phyloP scores from a whole-genome alignment of 176 grass and related monocot species.

The Lolium perenne region DNA sequence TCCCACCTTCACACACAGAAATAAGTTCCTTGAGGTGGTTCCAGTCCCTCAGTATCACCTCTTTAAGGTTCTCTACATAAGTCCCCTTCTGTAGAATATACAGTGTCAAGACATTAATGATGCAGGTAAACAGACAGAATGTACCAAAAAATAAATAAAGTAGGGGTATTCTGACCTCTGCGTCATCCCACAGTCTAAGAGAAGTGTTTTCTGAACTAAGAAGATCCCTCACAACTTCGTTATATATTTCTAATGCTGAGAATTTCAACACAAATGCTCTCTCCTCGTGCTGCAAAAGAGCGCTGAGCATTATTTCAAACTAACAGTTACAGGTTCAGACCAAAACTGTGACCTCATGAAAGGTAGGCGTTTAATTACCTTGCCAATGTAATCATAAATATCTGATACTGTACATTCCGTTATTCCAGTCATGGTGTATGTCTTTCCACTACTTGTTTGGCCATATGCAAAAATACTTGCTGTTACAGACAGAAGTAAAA shows the following conservation, averaged over 20 bases:
- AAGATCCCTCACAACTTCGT: conserved; percentile 91
- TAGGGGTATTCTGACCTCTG: conserved; percentile 62
- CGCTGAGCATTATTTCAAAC: background rate
- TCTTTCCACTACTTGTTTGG: conserved; percentile 99
- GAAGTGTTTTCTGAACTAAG: conserved; percentile 65
- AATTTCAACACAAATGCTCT: conserved; percentile 96
- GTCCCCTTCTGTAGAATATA: conserved; percentile 76
- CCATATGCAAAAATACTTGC: conserved; percentile 99
- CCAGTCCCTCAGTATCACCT: conserved; percentile 75
- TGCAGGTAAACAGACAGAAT: background rate
- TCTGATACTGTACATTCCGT: conserved; percentile 84
- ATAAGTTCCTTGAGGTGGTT: conserved; percentile 83
- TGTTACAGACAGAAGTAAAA: conserved; percentile 37
- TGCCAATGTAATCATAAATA: conserved; percentile 94
- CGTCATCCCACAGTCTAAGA: conserved; percentile 89
- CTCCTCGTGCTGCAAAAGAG: conserved; percentile 74
- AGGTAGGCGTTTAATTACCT: conserved; percentile 48
- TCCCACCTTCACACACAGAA: conserved; percentile 85
- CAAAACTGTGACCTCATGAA: background rate
- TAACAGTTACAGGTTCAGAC: background rate
- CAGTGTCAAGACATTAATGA: conserved; percentile 42
- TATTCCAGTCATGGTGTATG: conserved; percentile 98
- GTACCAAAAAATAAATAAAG: conserved; percentile 8
- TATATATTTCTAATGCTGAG: conserved; percentile 95
- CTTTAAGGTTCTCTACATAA: conserved; percentile 81